Conservation (phyloP, 225 moss, liverwort and hornwort species). For the Bryoerythrophyllum caledonicum region DNA sequence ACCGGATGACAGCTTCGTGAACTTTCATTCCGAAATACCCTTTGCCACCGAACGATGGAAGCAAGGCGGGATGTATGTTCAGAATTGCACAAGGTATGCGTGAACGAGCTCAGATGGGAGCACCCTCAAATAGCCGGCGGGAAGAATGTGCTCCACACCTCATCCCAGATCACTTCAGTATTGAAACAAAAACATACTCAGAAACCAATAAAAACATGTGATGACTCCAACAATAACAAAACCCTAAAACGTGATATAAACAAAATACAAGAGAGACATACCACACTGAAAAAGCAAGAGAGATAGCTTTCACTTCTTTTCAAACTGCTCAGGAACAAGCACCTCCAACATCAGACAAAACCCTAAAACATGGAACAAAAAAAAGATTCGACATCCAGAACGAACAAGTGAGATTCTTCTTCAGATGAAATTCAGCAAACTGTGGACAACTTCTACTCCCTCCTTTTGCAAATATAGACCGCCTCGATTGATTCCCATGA, state of each 20-base stretch:
- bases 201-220: background rate
- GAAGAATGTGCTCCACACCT: constrained; percentile 75
- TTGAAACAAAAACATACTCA: background rate
- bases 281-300: background rate
- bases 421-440: too few relatives aligned
- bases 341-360: too few relatives aligned
- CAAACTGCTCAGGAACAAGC: too few relatives aligned
- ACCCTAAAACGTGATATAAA: constrained; percentile 3
- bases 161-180: constrained; percentile 12
- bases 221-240: background rate
- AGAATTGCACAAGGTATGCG: constrained; percentile 78
- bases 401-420: background rate
- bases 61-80: constrained; percentile 87
- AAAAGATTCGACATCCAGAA: background rate
- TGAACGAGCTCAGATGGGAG: constrained; percentile 81
- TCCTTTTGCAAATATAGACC: too few relatives aligned
- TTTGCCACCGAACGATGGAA: constrained; percentile 94
- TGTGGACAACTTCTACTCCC: too few relatives aligned
- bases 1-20: constrained; percentile 86
- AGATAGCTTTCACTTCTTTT: background rate
- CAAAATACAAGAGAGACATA: background rate
- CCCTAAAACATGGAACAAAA: background rate
- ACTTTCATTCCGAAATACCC: constrained; percentile 87
- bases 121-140: constrained; percentile 89
- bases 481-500: too few relatives aligned